These are phyloP conservation scores for Arabis alpina DNA, from an alignment of 345 rosid genomes.

Conservation along the genomic window DNA sequence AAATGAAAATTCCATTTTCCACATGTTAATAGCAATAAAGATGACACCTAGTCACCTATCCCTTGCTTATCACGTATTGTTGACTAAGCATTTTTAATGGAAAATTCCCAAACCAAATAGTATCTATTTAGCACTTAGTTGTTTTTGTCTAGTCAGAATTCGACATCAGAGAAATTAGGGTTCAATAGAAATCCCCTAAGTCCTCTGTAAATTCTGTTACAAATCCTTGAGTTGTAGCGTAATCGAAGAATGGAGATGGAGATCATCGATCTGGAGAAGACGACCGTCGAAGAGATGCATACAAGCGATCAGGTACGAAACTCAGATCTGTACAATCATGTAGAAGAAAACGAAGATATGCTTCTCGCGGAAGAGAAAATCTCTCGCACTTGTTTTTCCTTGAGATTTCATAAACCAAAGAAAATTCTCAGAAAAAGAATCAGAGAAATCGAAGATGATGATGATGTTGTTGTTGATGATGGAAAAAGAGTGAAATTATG, in stretches of 20 bases:
- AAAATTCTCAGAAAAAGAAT: slow-evolving; percentile 21
- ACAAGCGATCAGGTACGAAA: slow-evolving; percentile 14
- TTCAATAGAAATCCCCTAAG: slow-evolving; percentile 13
- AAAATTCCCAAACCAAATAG: slow-evolving; percentile 5
- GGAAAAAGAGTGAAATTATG: slow-evolving; percentile 4
- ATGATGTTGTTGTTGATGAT: not conserved
- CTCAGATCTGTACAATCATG: slow-evolving; percentile 3
- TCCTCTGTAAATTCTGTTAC: not conserved
- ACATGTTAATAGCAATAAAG: slow-evolving; percentile 9
- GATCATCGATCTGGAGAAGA: slow-evolving; percentile 29
- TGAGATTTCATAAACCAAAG: slow-evolving; percentile 16
- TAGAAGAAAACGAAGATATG: slow-evolving; percentile 20
- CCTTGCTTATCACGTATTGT: slow-evolving; percentile 25
- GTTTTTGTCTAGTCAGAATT: not conserved
- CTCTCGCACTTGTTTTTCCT: slow-evolving; percentile 16
- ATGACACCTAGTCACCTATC: too few species aligned
- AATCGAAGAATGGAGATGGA: slow-evolving; percentile 12
- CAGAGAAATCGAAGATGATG: not conserved
- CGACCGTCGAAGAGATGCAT: not conserved
- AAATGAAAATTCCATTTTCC: not conserved
- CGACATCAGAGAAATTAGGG: slow-evolving; percentile 13
- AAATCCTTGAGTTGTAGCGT: not conserved
- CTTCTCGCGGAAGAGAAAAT: not conserved
- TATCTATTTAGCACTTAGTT: not conserved
- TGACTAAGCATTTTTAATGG: not conserved